phyloP scores from a whole-genome alignment of 73 alveolate species.

The Paramecium biaurelia region DNA sequence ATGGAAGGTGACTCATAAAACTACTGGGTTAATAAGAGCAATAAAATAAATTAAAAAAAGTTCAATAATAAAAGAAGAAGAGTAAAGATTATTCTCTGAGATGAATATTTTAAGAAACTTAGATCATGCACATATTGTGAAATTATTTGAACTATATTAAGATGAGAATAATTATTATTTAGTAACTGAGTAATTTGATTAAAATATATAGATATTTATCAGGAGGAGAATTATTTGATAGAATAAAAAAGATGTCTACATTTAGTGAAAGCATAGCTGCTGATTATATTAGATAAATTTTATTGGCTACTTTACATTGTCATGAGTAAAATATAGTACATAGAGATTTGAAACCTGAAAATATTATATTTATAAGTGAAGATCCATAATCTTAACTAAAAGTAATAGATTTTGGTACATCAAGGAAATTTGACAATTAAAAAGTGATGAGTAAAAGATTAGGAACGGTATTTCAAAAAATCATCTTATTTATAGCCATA shows the following conservation, averaged over 20 bases:
- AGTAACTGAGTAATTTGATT: constrained; percentile 71
- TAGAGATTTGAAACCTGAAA: constrained; percentile 93
- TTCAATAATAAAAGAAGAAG: constrained; percentile 30
- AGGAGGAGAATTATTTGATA: constrained; percentile 88
- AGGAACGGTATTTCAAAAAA: constrained; percentile 49
- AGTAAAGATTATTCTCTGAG: constrained; percentile 24
- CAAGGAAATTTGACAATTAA: constrained; percentile 59
- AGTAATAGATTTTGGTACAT: constrained; percentile 94
- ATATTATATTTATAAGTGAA: constrained; percentile 79
- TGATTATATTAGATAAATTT: constrained; percentile 76
- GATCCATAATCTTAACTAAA: constrained; percentile 70
- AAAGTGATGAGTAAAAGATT: constrained; percentile 60
- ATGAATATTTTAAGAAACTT: neutral
- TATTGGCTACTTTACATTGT: constrained; percentile 79
- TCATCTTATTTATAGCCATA: constrained; percentile 23
- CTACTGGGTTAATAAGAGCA: constrained; percentile 56
- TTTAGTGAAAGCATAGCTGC: constrained; percentile 85
- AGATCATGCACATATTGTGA: constrained; percentile 57
- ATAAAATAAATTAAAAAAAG: constrained; percentile 34
- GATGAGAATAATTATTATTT: constrained; percentile 80
- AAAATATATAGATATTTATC: constrained; percentile 24
- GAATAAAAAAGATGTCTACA: constrained; percentile 64
- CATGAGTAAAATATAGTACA: constrained; percentile 87
- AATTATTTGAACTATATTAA: constrained; percentile 78
- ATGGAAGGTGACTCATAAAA: constrained; percentile 48